Base-by-base conservation (phyloP, 345 rosid genomes). In the Salix viminalis region DNA sequence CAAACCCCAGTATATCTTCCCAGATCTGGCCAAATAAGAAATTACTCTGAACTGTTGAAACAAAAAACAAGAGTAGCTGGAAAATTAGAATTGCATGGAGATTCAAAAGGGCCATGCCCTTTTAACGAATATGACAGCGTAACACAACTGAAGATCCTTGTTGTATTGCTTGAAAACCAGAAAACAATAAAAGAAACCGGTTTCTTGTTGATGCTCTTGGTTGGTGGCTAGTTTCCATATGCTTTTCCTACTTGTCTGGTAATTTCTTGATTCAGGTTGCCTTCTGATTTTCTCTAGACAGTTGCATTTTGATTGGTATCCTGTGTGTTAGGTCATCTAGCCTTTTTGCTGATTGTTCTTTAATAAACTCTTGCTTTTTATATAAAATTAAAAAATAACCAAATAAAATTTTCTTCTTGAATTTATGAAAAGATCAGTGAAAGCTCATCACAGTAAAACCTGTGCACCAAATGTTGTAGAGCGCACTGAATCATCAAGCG, bases 401-500 rank as follows among this genome's bases (percentile, higher is more conserved):
- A 58, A 56, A n/a, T 58, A 23, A 4, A 58, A 10, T 3, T 9
- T 54, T 58, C 28, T 58, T 61, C 28, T n/a, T 61, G 32, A 14
- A 36, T 32, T 65, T 67, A 23, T 69, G n/a, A 73, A 54, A 71
- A 67, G 28, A 44, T 30, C 14, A 72, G 75, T 5, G 26, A 39
- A 21, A 76, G 73, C 12, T 80, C 66, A 56, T 50, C 65, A 13
- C 24, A 48, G 36, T 41, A 56, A 77, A 83, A 92, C 94, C 91
- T 90, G 97, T n/a, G 98, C 98, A 68, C n/a, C n/a, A n/a, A n/a
- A n/a, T n/a, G n/a, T 80, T 92, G 96, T 72, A 92, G 81, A 79
- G 98, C 96, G 76, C 97, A 91, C 75, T 94, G 98, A 76, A 94
- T 94, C 98, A 94, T 94, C 83, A 94, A 87, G 69, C 97, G 94